Conservation (phyloP, 129 eudicot species). For the Apium graveolens region DNA sequence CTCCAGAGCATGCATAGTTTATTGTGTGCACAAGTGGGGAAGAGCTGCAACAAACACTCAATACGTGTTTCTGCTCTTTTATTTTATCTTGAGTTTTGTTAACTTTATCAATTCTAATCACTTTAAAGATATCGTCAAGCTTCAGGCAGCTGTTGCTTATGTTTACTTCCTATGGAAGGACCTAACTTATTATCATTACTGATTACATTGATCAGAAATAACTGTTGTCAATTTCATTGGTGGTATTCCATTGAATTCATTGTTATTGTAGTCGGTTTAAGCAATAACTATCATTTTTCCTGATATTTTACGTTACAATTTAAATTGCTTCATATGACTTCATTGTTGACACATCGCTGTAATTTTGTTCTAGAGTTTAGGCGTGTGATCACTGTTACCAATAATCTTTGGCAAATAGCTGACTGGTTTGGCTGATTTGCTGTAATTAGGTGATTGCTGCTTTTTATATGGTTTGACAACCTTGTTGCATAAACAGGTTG, state of each 20-base stretch:
- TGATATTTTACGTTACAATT: no score
- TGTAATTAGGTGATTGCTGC: no score
- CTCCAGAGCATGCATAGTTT: background rate
- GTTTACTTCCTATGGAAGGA: background rate
- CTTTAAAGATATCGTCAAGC: background rate
- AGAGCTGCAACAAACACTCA: background rate
- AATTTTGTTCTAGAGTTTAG: background rate
- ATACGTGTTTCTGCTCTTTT: background rate
- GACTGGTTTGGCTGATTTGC: background rate
- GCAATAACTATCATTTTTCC: background rate
- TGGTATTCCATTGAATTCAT: background rate
- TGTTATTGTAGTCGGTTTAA: background rate
- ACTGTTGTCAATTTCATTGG: background rate
- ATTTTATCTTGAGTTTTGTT: background rate
- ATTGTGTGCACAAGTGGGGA: background rate
- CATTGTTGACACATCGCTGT: background rate
- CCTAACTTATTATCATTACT: background rate
- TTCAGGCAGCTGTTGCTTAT: background rate
- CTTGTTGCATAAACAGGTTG: constrained; percentile 49
- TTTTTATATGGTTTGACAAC: no score
- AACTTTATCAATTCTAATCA: background rate
- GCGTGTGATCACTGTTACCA: background rate
- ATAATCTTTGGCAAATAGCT: background rate
- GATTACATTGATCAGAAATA: background rate
- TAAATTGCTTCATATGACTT: background rate